These are phyloP conservation scores for Mortierella hygrophila DNA, from an alignment of 192 early-diverging fungal genomes.

Conservation along the genomic window DNA sequence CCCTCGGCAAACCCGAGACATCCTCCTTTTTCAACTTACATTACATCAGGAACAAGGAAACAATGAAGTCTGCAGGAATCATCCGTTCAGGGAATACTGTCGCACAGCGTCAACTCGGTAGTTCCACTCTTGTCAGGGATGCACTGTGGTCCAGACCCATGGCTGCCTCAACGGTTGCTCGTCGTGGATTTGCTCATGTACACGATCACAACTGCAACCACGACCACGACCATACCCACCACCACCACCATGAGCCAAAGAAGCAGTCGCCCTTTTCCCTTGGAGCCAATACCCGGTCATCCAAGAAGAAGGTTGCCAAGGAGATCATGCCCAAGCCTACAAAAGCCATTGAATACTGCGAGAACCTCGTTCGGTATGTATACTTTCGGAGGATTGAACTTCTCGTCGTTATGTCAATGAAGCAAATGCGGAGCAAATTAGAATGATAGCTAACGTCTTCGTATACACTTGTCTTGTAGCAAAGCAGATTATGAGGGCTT, in stretches of 20 bases:
- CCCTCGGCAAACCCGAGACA: not conserved
- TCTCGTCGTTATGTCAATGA: not conserved
- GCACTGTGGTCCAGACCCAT: not conserved
- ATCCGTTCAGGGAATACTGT: conserved; percentile 3
- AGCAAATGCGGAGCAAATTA: not conserved
- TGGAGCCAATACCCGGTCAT: conserved; percentile 2
- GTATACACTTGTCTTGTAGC: not conserved
- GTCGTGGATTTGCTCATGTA: conserved; percentile 6
- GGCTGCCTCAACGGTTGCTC: not conserved
- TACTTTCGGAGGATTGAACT: not conserved
- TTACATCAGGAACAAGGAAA: not conserved
- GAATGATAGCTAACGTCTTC: not conserved
- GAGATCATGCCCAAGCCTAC: conserved; percentile 26
- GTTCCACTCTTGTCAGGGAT: not conserved
- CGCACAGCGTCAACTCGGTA: not conserved
- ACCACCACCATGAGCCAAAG: conserved; percentile 22
- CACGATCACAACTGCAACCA: conserved; percentile 46
- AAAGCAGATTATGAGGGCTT: conserved; percentile 54
- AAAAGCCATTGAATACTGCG: conserved; percentile 40
- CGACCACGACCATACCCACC: conserved; percentile 33
- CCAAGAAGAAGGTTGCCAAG: conserved; percentile 8
- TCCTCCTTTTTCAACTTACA: not conserved
- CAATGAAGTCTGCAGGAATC: conserved; percentile 14
- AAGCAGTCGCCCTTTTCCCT: conserved; percentile 50
- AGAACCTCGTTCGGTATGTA: conserved; percentile 45